Evolutionary conservation across 2,329 filamentous ascomycete genomes (phyloP).

Genomic region (Microcyclospora pomicola): DNA sequence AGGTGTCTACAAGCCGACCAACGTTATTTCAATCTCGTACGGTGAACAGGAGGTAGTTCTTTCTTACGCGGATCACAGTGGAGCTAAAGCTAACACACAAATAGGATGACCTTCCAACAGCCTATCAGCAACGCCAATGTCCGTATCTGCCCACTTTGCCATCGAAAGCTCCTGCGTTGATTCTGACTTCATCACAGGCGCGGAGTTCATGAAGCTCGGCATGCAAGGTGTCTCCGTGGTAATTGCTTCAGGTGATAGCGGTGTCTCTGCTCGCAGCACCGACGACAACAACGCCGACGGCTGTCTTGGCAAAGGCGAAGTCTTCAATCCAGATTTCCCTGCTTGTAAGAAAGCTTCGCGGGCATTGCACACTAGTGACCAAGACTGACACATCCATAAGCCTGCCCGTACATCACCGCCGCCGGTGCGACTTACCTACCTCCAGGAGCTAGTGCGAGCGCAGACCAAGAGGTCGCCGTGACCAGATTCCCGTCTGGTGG

Average conservation of each 20-base stretch:
- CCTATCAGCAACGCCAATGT: slow-evolving; percentile 35
- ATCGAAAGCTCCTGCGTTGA: too few relatives aligned
- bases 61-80: slow-evolving; percentile 36
- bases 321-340: not conserved
- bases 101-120: slow-evolving; percentile 31
- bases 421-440: slow-evolving; percentile 3
- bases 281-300: slow-evolving; percentile 10
- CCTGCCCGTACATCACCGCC: slow-evolving; percentile 19
- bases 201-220: slow-evolving; percentile 31
- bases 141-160: too few relatives aligned
- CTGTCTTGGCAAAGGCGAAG: slow-evolving; percentile 6
- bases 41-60: slow-evolving; percentile 36
- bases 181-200: slow-evolving; percentile 17
- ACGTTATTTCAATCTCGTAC: slow-evolving; percentile 43
- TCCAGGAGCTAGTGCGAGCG: not conserved
- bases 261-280: slow-evolving; percentile 14
- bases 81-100: too few relatives aligned
- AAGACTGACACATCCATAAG: slow-evolving; percentile 9
- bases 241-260: slow-evolving; percentile 31
- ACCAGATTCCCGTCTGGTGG: slow-evolving; percentile 5
- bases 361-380: not conserved
- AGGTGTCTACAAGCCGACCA: slow-evolving; percentile 30
- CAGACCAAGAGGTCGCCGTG: not conserved
- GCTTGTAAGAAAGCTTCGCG: slow-evolving; percentile 7
- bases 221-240: slow-evolving; percentile 32